phyloP scores from a whole-genome alignment of 2,329 filamentous ascomycete species.

The Colletotrichum sp. region DNA sequence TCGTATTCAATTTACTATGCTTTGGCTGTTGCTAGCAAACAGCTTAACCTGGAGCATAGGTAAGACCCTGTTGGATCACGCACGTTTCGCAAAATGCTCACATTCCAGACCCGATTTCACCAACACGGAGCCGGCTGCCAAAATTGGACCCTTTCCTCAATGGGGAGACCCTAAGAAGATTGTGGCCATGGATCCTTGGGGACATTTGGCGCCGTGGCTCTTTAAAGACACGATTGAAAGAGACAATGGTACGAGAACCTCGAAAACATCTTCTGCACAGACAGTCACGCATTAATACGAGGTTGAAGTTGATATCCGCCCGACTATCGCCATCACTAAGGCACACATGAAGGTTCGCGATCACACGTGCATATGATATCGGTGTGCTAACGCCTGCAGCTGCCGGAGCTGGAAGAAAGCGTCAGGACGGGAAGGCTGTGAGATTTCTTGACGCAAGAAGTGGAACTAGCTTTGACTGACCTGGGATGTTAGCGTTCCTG shows the following conservation, averaged over 20 bases:
- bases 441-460: constrained; percentile 26
- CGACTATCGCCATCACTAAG: constrained; percentile 89
- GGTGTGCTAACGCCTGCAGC: constrained; percentile 36
- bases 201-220: constrained; percentile 84
- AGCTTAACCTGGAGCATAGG: constrained; percentile 83
- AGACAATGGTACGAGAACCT: constrained; percentile 61
- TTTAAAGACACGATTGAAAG: constrained; percentile 80
- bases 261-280: background rate
- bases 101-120: constrained; percentile 60
- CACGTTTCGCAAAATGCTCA: background rate
- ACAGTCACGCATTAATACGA: background rate
- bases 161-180: constrained; percentile 94
- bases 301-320: constrained; percentile 75
- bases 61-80: constrained; percentile 29
- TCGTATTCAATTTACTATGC: constrained; percentile 97
- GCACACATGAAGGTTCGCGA: constrained; percentile 80
- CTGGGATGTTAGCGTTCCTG: constrained; percentile 53
- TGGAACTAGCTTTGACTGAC: background rate
- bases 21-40: constrained; percentile 88
- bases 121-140: constrained; percentile 88
- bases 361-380: background rate
- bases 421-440: constrained; percentile 79
- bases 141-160: constrained; percentile 86
- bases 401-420: constrained; percentile 93
- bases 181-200: constrained; percentile 95